These are phyloP conservation scores for Brassica juncea DNA, from an alignment of 345 rosid species.

Conservation along the genomic window DNA sequence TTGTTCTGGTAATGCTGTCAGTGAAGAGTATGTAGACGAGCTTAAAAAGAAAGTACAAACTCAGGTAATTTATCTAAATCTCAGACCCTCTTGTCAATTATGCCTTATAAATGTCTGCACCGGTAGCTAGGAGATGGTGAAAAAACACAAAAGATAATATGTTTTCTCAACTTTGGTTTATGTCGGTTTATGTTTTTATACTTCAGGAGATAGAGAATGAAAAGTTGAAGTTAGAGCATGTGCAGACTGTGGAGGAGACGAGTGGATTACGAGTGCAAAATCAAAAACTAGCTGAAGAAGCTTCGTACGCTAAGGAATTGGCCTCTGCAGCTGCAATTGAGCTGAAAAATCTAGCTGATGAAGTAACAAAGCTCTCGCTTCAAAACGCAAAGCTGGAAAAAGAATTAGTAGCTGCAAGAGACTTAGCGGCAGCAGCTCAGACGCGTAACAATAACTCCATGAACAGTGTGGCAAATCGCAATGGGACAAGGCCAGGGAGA, in stretches of 20 bases:
- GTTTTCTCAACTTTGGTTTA: not conserved
- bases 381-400: slow-evolving; percentile 83
- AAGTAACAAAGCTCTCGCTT: slow-evolving; percentile 82
- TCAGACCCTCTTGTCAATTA: slow-evolving; percentile 8
- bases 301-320: slow-evolving; percentile 89
- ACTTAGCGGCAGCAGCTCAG: slow-evolving; percentile 47
- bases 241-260: slow-evolving; percentile 76
- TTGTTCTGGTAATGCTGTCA: slow-evolving; percentile 44
- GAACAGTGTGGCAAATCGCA: slow-evolving; percentile 55
- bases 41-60: slow-evolving; percentile 73
- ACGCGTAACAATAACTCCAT: slow-evolving; percentile 58
- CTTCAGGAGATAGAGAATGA: slow-evolving; percentile 79
- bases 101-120: slow-evolving; percentile 8
- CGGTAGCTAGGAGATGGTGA: not conserved
- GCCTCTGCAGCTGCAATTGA: slow-evolving; percentile 99
- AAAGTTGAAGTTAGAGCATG: slow-evolving; percentile 70
- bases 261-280: slow-evolving; percentile 78
- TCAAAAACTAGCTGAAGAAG: slow-evolving; percentile 88
- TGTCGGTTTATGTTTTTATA: slow-evolving; percentile 2
- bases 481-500: slow-evolving; percentile 66
- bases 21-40: slow-evolving; percentile 59
- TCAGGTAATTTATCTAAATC: slow-evolving; percentile 54
- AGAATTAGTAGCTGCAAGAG: slow-evolving; percentile 69
- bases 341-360: slow-evolving; percentile 86
- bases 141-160: not conserved